These are phyloP conservation scores for Rugonectria rugulosa DNA, from an alignment of 2,329 filamentous ascomycete genomes.

Conservation along the genomic window DNA sequence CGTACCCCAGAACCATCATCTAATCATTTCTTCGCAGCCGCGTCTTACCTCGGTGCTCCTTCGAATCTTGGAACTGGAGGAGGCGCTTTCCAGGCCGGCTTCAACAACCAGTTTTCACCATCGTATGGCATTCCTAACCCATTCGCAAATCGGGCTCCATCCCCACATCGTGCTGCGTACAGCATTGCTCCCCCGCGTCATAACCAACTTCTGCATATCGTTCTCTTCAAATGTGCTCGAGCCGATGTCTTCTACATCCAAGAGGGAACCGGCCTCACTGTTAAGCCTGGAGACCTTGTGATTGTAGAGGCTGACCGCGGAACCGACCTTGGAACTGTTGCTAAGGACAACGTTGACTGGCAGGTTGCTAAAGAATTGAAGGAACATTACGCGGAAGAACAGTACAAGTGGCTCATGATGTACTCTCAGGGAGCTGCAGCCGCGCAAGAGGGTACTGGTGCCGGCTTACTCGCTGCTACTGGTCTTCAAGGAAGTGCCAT, in stretches of 20 bases:
- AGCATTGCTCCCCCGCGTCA: conserved; percentile 67
- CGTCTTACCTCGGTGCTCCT: conserved; percentile 38
- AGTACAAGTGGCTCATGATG: conserved; percentile 99
- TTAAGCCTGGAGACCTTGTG: conserved; percentile 91
- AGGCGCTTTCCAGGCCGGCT: conserved; percentile 40
- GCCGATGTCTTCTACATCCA: conserved; percentile 98
- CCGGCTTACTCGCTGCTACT: conserved; percentile 70
- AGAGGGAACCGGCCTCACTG: conserved; percentile 89
- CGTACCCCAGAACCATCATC: not conserved
- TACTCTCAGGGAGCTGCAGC: conserved; percentile 82
- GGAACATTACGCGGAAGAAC: conserved; percentile 90
- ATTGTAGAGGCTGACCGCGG: conserved; percentile 98
- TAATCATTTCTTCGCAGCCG: conserved; percentile 22
- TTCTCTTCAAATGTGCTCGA: conserved; percentile 94
- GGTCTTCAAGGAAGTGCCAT: conserved; percentile 74
- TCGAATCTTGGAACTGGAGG: conserved; percentile 35
- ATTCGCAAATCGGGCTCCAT: conserved; percentile 61
- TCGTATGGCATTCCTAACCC: conserved; percentile 54
- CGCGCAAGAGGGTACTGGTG: conserved; percentile 66
- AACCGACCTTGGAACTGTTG: conserved; percentile 92
- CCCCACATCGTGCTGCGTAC: conserved; percentile 69
- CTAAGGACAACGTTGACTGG: conserved; percentile 86
- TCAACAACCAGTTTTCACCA: conserved; percentile 52
- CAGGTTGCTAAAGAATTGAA: conserved; percentile 88
- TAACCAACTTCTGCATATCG: conserved; percentile 82